Conservation (phyloP, 495 filamentous ascomycete genomes). For the Podospora didyma region DNA sequence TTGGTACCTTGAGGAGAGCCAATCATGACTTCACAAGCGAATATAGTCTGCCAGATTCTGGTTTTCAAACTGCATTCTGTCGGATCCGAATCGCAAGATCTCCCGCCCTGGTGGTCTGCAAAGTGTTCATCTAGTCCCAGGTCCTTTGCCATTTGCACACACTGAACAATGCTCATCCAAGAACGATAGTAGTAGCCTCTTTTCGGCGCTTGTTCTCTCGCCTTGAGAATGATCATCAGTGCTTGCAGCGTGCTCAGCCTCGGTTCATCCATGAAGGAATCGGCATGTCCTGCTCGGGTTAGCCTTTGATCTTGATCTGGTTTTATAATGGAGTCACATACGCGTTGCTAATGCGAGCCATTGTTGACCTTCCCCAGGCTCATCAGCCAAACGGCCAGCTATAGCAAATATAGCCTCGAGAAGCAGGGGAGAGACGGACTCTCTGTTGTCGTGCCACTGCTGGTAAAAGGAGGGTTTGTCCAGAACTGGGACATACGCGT, state of each 20-base stretch:
- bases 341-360: constrained; percentile 93
- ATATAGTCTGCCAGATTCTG: constrained; percentile 86
- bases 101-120: constrained; percentile 66
- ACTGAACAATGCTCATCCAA: constrained; percentile 94
- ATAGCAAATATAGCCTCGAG: constrained; percentile 97
- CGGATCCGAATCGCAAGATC: constrained; percentile 60
- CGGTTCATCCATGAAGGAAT: constrained; percentile 94
- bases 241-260: constrained; percentile 93
- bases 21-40: constrained; percentile 87
- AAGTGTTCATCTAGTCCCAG: constrained; percentile 87
- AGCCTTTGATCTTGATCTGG: not conserved
- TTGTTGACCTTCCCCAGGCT: constrained; percentile 78
- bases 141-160: constrained; percentile 90
- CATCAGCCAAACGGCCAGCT: constrained; percentile 75
- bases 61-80: constrained; percentile 81
- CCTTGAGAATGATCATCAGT: constrained; percentile 82
- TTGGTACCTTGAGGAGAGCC: constrained; percentile 84
- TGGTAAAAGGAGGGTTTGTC: constrained; percentile 81
- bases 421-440: constrained; percentile 84
- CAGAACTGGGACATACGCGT: constrained; percentile 93
- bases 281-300: constrained; percentile 68
- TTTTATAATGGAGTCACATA: constrained; percentile 42
- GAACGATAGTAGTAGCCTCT: constrained; percentile 96
- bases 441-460: constrained; percentile 84
- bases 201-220: constrained; percentile 84